These are phyloP conservation scores for Sclerospora graminicola DNA, from an alignment of 352 stramenopile genomes.

Conservation along the genomic window DNA sequence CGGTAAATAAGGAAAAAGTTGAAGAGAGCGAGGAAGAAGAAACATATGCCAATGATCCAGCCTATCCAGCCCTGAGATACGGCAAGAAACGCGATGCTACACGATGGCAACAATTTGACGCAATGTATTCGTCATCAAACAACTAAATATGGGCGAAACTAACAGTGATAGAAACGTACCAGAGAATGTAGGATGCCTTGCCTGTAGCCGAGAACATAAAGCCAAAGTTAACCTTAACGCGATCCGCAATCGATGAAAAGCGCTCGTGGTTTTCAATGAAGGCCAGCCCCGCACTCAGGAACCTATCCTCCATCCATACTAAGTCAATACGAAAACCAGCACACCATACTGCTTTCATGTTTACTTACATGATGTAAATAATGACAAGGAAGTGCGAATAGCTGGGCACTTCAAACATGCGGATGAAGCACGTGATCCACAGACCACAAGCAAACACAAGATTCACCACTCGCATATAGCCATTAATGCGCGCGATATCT, in stretches of 20 bases:
- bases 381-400: constrained; percentile 82
- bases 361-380: constrained; percentile 72
- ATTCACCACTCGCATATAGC: constrained; percentile 80
- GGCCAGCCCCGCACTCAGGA: constrained; percentile 46
- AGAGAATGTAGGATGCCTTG: constrained; percentile 76
- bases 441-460: constrained; percentile 50
- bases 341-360: neutral
- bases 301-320: constrained; percentile 18
- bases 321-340: no score
- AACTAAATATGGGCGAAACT: neutral
- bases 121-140: constrained; percentile 2
- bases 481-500: constrained; percentile 79
- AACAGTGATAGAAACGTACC: constrained; percentile 37
- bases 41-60: constrained; percentile 60
- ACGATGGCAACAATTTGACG: constrained; percentile 1
- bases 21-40: constrained; percentile 67
- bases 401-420: constrained; percentile 58
- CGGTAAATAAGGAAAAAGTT: constrained; percentile 84
- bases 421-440: constrained; percentile 63
- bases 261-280: constrained; percentile 82
- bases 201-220: constrained; percentile 85
- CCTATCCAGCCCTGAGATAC: constrained; percentile 76
- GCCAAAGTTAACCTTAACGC: constrained; percentile 81
- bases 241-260: constrained; percentile 65
- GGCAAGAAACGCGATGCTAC: constrained; percentile 68